phyloP scores from a whole-genome alignment of 2,329 filamentous ascomycete genomes.

The Mycosphaerella arachidis region DNA sequence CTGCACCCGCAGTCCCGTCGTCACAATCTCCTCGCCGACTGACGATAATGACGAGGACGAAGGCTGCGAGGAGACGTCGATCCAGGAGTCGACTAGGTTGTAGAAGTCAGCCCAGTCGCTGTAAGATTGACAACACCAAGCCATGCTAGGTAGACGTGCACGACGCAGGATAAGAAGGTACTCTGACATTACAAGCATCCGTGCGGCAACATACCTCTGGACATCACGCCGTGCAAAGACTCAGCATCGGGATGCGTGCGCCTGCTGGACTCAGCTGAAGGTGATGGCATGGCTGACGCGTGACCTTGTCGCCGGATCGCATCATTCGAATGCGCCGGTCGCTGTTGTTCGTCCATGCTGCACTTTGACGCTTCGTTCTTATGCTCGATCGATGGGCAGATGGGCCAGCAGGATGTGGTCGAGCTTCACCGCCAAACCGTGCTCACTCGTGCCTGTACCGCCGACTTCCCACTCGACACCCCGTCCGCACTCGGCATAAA shows the following conservation, averaged over 20 bases:
- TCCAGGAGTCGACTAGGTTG: conserved; percentile 73
- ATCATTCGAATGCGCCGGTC: conserved; percentile 18
- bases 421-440: conserved; percentile 9
- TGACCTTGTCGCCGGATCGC: conserved; percentile 23
- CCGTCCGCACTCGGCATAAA: background rate
- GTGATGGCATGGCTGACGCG: conserved; percentile 26
- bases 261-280: conserved; percentile 28
- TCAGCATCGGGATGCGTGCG: conserved; percentile 30
- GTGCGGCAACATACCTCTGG: background rate
- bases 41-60: conserved; percentile 90
- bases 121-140: conserved; percentile 19
- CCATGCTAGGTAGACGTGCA: conserved; percentile 13
- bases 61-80: conserved; percentile 87
- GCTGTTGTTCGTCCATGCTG: conserved; percentile 1
- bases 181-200: background rate
- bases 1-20: conserved; percentile 76
- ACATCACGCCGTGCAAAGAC: conserved; percentile 15
- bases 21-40: conserved; percentile 81
- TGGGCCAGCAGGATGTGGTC: background rate
- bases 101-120: conserved; percentile 28
- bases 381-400: background rate
- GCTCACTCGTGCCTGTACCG: conserved; percentile 4
- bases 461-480: background rate
- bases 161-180: background rate
- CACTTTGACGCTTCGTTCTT: background rate